Evolutionary conservation across 2,329 filamentous ascomycete genomes (phyloP), one percentile per base, ranked within the genome.

Genomic region (Fusarium neocosmosporiellum): DNA sequence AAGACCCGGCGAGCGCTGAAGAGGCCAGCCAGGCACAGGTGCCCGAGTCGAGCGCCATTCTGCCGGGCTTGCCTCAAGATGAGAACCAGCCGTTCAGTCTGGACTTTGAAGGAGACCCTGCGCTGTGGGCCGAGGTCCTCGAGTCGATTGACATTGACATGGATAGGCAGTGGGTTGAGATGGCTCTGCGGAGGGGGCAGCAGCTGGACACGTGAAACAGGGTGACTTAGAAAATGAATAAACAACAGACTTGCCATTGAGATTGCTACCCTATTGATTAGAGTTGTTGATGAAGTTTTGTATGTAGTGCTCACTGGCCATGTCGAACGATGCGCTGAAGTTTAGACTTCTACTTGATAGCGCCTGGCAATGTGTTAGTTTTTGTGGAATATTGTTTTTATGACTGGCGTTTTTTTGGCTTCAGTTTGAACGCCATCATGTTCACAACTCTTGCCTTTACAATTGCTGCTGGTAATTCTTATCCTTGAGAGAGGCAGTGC

Each of bases 141-240:
- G 41, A 46, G 41, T 46, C 41, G 1, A 46, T 46, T 24, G 41
- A 46, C 7, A 46, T 46, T 46, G 41, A 46, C 2, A 46, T 46
- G 41, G 41, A 46, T 24, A 10, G 41, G 14, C 41, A 46, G 22
- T 46, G 41, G 41, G 20, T 46, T 46, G 41, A 46, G 41, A 46
- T 7, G 14, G 41, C 41, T 16, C 22, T 46, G 5, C 41, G 41
- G 4, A 16, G 41, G 7, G 41, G 41, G 14, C 41, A 46, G 41
- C 41, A 24, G 41, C 3, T 43, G 7, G 41, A 43, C 13, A 5
- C 20, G 13, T 43, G 20, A 43, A 8, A 16, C 8, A 8, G 20
- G 3, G 4, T 36, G 16, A 7, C 7, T 0, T 4, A 9, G 7
- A 1, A 6, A 36, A 36, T 36, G 16, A 36, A 36, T 37, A 18